Percentiles rank a stretch among this genome's conserved stretches.
Evolutionary conservation across 495 filamentous ascomycete genomes (phyloP).

Genomic region (Aspergillus taichungensis): DNA sequence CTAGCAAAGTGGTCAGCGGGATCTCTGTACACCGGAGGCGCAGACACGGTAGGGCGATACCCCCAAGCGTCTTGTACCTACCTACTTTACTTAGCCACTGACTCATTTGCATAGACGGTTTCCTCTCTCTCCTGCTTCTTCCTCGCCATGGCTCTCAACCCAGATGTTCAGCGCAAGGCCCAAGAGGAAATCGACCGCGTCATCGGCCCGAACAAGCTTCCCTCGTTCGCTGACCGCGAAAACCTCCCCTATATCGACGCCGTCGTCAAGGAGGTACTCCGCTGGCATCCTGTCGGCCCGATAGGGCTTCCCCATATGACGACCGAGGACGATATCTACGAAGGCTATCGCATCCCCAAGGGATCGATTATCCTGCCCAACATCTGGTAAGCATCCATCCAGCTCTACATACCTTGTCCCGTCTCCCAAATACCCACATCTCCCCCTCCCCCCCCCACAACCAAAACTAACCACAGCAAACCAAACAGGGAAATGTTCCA

Average conservation of each 20-base stretch:
- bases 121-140: constrained; percentile 25
- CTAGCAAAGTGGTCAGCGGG: constrained; percentile 37
- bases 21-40: constrained; percentile 46
- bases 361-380: constrained; percentile 28
- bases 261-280: constrained; percentile 31
- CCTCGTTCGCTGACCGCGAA: constrained; percentile 18
- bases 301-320: constrained; percentile 45
- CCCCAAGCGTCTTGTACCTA: background rate
- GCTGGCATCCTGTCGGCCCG: constrained; percentile 35
- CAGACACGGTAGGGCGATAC: constrained; percentile 34
- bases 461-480: background rate
- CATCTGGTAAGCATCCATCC: constrained; percentile 18
- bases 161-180: constrained; percentile 35
- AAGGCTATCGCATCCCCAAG: constrained; percentile 33
- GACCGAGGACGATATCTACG: constrained; percentile 37
- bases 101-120: constrained; percentile 13
- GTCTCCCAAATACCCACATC: no score
- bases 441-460: no score
- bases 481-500: constrained; percentile 21
- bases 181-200: constrained; percentile 46
- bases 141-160: constrained; percentile 29
- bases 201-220: constrained; percentile 26
- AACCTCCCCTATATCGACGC: constrained; percentile 33
- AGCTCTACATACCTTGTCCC: no score
- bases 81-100: background rate